Evolutionary conservation across 306 rosid genomes (phyloP).

Genomic region (Sechiopsis laciniata): DNA sequence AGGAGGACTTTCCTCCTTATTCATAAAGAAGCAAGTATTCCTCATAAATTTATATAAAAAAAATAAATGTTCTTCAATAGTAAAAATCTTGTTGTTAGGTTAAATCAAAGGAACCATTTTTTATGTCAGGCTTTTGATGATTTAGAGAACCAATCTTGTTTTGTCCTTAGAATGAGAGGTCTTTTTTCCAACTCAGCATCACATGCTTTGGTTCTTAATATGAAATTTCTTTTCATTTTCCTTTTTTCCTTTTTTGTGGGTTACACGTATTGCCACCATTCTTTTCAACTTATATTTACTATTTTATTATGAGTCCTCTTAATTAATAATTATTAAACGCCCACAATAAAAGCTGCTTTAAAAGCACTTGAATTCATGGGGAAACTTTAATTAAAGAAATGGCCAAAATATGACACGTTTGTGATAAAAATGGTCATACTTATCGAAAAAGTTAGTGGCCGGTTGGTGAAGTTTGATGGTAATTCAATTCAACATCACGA

Average conservation of each 20-base stretch:
- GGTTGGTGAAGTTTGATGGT: no score
- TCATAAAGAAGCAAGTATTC: no score
- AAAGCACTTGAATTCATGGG: conserved; percentile 6
- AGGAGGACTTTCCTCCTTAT: no score
- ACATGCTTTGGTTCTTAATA: conserved; percentile 35
- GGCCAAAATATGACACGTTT: not conserved
- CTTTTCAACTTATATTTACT: conserved; percentile 20
- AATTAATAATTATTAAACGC: not conserved
- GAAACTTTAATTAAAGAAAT: not conserved
- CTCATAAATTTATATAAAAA: no score
- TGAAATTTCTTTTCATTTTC: not conserved
- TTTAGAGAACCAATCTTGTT: conserved; percentile 6
- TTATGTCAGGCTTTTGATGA: conserved; percentile 6
- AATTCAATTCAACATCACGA: no score
- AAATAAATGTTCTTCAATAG: no score
- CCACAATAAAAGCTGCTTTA: conserved; percentile 14
- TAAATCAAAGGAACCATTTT: not conserved
- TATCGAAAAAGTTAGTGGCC: no score
- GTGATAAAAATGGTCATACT: not conserved
- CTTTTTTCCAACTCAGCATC: conserved; percentile 43
- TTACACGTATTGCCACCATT: conserved; percentile 39
- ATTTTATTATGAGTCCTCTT: not conserved
- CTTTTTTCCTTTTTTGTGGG: conserved; percentile 32
- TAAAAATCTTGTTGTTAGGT: no score
- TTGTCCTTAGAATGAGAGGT: conserved; percentile 22